Conservation (phyloP, 805 yeast species). For the Groenewaldozyma salmanticensis region DNA sequence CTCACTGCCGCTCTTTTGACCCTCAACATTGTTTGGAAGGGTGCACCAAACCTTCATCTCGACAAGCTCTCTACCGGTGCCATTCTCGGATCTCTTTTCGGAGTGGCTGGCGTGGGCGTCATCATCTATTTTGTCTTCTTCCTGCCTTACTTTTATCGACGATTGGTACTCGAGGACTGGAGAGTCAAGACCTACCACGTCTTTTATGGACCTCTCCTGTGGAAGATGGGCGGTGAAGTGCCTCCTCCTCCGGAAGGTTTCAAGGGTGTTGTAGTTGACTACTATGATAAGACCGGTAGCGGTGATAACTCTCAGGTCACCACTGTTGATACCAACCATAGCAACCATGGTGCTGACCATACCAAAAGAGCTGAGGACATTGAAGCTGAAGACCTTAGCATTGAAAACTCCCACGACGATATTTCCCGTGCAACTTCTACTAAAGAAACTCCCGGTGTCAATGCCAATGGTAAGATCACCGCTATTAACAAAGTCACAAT, state of each 20-base stretch:
- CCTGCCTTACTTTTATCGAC: constrained; percentile 54
- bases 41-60: constrained; percentile 59
- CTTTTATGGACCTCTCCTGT: constrained; percentile 51
- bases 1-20: constrained; percentile 53
- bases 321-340: too few species aligned
- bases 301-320: too few species aligned
- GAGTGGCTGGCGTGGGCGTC: constrained; percentile 53
- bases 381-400: too few species aligned
- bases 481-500: constrained; percentile 11
- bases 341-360: too few species aligned
- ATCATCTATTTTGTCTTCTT: constrained; percentile 43
- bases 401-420: constrained; percentile 10
- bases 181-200: constrained; percentile 49
- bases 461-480: background rate
- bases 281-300: constrained; percentile 40
- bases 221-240: constrained; percentile 48
- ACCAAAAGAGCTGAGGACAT: too few species aligned
- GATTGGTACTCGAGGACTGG: constrained; percentile 55
- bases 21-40: constrained; percentile 74
- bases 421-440: constrained; percentile 5
- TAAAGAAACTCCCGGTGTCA: constrained; percentile 9
- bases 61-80: constrained; percentile 43
- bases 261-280: constrained; percentile 47
- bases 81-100: constrained; percentile 49
- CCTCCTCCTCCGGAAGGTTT: constrained; percentile 50